Percentiles rank a stretch among this genome's conserved stretches.
These are phyloP conservation scores for Citrus glauca DNA, from an alignment of 345 rosid genomes.

Conservation along the genomic window DNA sequence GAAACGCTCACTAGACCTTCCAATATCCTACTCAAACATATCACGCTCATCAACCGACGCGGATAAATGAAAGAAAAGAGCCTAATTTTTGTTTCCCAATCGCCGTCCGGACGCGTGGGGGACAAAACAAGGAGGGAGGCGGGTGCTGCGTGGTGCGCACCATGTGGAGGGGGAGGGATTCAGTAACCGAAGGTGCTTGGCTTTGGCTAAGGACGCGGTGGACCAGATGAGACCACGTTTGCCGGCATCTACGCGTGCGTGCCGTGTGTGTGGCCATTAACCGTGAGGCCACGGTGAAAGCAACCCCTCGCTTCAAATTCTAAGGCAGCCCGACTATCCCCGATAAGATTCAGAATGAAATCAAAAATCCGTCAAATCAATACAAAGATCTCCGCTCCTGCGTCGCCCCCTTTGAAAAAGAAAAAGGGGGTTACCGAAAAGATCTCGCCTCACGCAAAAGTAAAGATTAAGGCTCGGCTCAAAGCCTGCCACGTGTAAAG, in stretches of 20 bases:
- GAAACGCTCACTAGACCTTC: not conserved
- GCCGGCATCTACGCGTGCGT: slow-evolving; percentile 10
- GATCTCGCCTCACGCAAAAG: not conserved
- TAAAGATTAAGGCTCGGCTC: not conserved
- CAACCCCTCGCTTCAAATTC: no score
- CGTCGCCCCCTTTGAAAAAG: not conserved
- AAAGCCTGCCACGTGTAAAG: slow-evolving; percentile 16
- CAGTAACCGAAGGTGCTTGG: not conserved
- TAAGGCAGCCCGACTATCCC: not conserved
- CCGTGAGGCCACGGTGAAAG: not conserved
- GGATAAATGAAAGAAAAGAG: not conserved
- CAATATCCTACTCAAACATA: not conserved
- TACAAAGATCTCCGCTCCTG: no score
- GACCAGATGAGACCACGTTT: not conserved
- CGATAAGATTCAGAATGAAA: not conserved
- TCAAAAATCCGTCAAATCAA: no score
- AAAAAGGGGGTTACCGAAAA: not conserved
- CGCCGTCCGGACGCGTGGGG: not conserved
- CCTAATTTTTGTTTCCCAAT: not conserved
- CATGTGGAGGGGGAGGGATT: not conserved
- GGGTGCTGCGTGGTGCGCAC: not conserved
- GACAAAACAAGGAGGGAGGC: no score
- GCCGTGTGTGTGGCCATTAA: not conserved
- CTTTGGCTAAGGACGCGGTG: slow-evolving; percentile 6
- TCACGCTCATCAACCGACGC: slow-evolving; percentile 9